Percentiles rank a stretch among this genome's conserved stretches.
Evolutionary conservation across 129 eudicot species (phyloP).

Genomic region (Gnaphalium uliginosum): DNA sequence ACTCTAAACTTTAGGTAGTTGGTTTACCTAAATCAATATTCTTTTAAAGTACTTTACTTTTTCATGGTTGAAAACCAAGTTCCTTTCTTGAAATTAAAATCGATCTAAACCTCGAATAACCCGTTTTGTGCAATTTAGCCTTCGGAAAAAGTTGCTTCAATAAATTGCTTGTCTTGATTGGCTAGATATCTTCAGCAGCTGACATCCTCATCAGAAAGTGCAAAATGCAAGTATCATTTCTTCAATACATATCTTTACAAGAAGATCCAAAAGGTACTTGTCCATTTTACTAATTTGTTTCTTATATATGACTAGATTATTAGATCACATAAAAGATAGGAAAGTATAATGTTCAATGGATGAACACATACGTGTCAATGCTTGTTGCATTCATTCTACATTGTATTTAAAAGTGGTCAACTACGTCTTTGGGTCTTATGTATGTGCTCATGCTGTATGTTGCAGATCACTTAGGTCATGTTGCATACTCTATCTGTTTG

Average conservation of each 20-base stretch:
- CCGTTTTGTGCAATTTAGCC: neutral
- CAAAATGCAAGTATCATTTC: conserved; percentile 50
- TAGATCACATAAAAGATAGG: no score
- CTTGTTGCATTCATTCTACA: no score
- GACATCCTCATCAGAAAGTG: conserved; percentile 32
- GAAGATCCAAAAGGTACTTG: conserved; percentile 72
- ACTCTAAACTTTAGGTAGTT: neutral
- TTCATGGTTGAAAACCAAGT: neutral
- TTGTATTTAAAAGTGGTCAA: neutral
- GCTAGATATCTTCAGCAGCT: conserved; percentile 70
- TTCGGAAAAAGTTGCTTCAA: neutral
- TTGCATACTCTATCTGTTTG: no score
- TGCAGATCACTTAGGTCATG: no score
- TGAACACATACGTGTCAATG: no score
- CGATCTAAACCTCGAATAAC: neutral
- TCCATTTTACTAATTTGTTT: neutral
- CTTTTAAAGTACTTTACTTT: neutral
- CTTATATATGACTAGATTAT: neutral
- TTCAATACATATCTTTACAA: conserved; percentile 84
- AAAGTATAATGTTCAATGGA: no score
- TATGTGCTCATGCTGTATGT: no score
- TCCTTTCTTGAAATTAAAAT: neutral
- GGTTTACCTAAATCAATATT: neutral
- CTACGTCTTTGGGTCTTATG: no score
- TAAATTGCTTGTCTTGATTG: conserved; percentile 18